Evolutionary conservation across 73 alveolate genomes (phyloP), one percentile per base, ranked within the genome.

Genomic region (Paramecium tetraurelia): DNA sequence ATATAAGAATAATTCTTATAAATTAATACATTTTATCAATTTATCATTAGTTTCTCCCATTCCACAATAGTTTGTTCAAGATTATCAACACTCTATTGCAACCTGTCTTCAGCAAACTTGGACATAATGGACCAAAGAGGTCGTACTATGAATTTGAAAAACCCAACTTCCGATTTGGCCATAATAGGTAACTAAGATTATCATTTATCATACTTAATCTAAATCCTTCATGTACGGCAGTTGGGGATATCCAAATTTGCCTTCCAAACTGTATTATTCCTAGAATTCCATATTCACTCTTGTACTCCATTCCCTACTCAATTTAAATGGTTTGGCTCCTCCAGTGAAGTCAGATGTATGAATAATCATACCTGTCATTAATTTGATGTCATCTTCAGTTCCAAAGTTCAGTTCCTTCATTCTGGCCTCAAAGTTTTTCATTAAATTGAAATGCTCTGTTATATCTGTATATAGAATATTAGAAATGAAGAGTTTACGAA

Each of bases 381-480:
- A 72, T 46, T 35, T 41, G 29, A 70, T 29, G 29, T 89, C 94
- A 20, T 89, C 87, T 69, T 89, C 90, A 14, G 70, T 70, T 46
- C 59, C 85, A 69, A 43, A 27, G 8, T 29, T 86, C 0, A 59
- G 20, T 59, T 59, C 58, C 7, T 59, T 53, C 7, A 43, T 31
- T 43, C 90, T 69, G 3, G 31, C 75, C 44, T 89, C 68, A 57
- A 89, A 89, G 14, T 89, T 83, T 46, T 89, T 89, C 38, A 89
- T 70, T 53, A 70, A 89, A 40, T 68, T 83, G 31, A 89, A 89
- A 72, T 89, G 94, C 21, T 89, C 87, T 43, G 92, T 89, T 43
- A 89, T 89, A 44, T 89, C 94, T 43, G 99, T 96, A 33, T 96
- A 95, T 14, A 96, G 83, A 21, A 96, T 95, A 22, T 93, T 94